Percentiles rank a stretch among this genome's conserved stretches.
These are phyloP conservation scores for Citrus unshiu DNA, from an alignment of 345 rosid genomes.

Conservation along the genomic window DNA sequence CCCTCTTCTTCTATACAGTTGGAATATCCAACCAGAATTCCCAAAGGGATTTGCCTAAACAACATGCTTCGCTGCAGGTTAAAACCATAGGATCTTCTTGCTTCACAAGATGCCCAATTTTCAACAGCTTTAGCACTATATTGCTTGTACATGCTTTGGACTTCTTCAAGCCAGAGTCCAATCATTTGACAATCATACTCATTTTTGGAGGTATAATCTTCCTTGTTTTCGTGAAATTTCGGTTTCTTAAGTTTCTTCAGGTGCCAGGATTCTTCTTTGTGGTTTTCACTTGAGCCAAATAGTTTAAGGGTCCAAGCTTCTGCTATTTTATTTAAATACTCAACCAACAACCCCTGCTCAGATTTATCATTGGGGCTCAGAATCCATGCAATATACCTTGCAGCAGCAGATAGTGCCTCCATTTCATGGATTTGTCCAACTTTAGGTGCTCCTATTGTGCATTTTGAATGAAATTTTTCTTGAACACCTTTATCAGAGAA, in stretches of 20 bases:
- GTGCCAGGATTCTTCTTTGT: conserved; percentile 21
- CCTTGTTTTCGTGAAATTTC: conserved; percentile 17
- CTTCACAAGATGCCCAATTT: conserved; percentile 19
- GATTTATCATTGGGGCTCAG: conserved; percentile 46
- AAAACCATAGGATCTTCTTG: conserved; percentile 14
- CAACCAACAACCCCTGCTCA: conserved; percentile 41
- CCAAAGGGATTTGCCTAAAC: conserved; percentile 57
- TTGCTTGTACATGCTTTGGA: conserved; percentile 29
- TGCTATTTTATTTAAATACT: conserved; percentile 44
- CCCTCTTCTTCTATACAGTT: conserved; percentile 38
- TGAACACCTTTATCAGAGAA: conserved; percentile 35
- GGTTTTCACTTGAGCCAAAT: conserved; percentile 19
- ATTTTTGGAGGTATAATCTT: conserved; percentile 16
- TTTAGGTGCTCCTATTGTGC: conserved; percentile 12
- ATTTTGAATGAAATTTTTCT: conserved; percentile 17
- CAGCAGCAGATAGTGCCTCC: conserved; percentile 33
- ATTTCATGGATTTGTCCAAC: conserved; percentile 20
- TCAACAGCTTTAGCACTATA: conserved; percentile 14
- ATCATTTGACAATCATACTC: conserved; percentile 26
- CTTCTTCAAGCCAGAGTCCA: conserved; percentile 46
- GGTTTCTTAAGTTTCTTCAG: conserved; percentile 45
- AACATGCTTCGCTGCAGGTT: conserved; percentile 28
- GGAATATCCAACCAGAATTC: conserved; percentile 49
- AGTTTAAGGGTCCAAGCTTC: conserved; percentile 42
- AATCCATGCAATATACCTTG: conserved; percentile 74